A percentile compares a stretch with the other conserved stretches of the same genome.
These are phyloP conservation scores for Umbelopsis sp. DNA, from an alignment of 371 early-diverging fungal species.

Conservation along the genomic window DNA sequence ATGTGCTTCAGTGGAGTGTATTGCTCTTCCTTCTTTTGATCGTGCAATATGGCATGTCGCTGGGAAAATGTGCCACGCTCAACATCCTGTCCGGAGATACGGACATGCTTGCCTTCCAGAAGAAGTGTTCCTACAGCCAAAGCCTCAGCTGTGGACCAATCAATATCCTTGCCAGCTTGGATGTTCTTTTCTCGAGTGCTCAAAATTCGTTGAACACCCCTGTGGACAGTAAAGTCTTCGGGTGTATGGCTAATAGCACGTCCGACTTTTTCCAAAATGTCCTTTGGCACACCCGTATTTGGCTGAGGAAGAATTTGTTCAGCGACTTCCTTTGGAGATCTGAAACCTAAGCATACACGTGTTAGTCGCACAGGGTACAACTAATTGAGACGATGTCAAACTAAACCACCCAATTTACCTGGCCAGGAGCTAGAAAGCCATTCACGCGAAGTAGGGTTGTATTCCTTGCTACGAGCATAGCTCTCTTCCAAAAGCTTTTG, in stretches of 20 bases:
- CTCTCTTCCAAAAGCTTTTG: conserved; percentile 91
- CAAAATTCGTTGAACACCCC: conserved; percentile 84
- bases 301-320: conserved; percentile 66
- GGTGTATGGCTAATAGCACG: conserved; percentile 80
- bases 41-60: conserved; percentile 94
- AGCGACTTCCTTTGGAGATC: conserved; percentile 86
- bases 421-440: conserved; percentile 96
- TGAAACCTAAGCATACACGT: conserved; percentile 35
- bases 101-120: conserved; percentile 88
- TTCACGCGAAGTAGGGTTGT: conserved; percentile 86
- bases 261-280: conserved; percentile 80
- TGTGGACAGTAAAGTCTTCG: conserved; percentile 84
- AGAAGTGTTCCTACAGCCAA: conserved; percentile 93
- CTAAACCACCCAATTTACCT: conserved; percentile 31
- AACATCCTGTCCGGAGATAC: conserved; percentile 95
- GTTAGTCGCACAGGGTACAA: neutral
- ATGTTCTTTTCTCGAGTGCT: conserved; percentile 82
- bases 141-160: conserved; percentile 96
- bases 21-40: conserved; percentile 72
- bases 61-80: conserved; percentile 99
- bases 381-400: too few species aligned
- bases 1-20: conserved; percentile 59
- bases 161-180: conserved; percentile 77
- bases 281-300: conserved; percentile 80
- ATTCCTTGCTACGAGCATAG: conserved; percentile 86